phyloP scores from a whole-genome alignment of 352 stramenopile genomes.

The Thraustochytrium striatum region DNA sequence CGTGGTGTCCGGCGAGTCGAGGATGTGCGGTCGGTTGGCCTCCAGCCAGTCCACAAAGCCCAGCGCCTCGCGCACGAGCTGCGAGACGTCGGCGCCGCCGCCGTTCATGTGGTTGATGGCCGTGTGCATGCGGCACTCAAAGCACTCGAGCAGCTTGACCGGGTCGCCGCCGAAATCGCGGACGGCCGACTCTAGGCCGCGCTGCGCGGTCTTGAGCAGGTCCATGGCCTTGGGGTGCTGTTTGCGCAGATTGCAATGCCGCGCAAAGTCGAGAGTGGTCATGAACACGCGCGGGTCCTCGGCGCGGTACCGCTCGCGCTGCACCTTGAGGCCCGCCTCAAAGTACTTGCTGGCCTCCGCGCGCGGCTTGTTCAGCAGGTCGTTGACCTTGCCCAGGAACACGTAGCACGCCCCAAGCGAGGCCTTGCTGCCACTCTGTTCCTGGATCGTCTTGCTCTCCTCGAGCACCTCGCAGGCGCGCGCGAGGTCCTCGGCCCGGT shows the following conservation, averaged over 20 bases:
- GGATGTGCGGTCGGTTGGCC: neutral
- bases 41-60: conserved; percentile 22
- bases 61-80: neutral
- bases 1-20: neutral
- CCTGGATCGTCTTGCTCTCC: neutral
- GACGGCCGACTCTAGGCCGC: neutral
- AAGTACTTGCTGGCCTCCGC: neutral
- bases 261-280: neutral
- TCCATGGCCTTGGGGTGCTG: neutral
- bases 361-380: neutral
- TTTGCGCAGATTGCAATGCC: neutral
- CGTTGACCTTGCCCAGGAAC: conserved; percentile 23
- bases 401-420: conserved; percentile 37
- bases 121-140: too few relatives aligned
- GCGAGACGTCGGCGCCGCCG: neutral
- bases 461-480: neutral
- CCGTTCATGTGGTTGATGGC: neutral
- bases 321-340: neutral
- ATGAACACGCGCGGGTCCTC: conserved; percentile 21
- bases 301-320: neutral
- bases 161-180: neutral
- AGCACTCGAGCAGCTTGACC: conserved; percentile 36
- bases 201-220: neutral
- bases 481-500: neutral
- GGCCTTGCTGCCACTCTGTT: too few relatives aligned